phyloP scores from a whole-genome alignment of 306 rosid genomes.

The Astragalus glycyphyllos region DNA sequence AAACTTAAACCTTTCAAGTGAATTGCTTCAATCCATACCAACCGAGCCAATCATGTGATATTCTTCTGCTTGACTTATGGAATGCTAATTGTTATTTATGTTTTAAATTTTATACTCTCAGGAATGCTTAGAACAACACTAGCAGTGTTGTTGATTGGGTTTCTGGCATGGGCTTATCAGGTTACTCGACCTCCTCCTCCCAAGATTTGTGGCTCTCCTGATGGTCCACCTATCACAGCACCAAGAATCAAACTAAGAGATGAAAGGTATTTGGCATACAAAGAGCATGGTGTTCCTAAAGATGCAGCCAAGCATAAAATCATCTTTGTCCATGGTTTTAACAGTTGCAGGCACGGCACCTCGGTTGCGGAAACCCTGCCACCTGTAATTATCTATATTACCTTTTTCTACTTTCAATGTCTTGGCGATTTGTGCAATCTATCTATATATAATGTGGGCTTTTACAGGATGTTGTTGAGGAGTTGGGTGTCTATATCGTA shows the following conservation, averaged over 20 bases:
- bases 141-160: conserved; percentile 59
- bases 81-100: not conserved
- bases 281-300: conserved; percentile 79
- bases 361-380: conserved; percentile 54
- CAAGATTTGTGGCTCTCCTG: conserved; percentile 77
- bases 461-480: conserved; percentile 65
- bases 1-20: not conserved
- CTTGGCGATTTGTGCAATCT: not conserved
- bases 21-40: not conserved
- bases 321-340: conserved; percentile 62
- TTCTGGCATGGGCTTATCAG: conserved; percentile 82
- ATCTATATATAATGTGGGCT: conserved; percentile 37
- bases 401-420: conserved; percentile 5
- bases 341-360: conserved; percentile 72
- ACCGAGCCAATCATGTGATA: not conserved
- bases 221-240: conserved; percentile 78
- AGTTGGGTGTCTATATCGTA: conserved; percentile 64
- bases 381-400: conserved; percentile 53
- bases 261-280: conserved; percentile 88
- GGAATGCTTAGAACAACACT: conserved; percentile 64
- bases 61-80: conserved; percentile 25
- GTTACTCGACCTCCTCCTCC: conserved; percentile 75
- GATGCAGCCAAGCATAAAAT: conserved; percentile 72
- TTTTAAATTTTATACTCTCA: conserved; percentile 43
- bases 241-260: conserved; percentile 79